Conservation (phyloP, 495 filamentous ascomycete genomes). For the Extremus antarcticus region DNA sequence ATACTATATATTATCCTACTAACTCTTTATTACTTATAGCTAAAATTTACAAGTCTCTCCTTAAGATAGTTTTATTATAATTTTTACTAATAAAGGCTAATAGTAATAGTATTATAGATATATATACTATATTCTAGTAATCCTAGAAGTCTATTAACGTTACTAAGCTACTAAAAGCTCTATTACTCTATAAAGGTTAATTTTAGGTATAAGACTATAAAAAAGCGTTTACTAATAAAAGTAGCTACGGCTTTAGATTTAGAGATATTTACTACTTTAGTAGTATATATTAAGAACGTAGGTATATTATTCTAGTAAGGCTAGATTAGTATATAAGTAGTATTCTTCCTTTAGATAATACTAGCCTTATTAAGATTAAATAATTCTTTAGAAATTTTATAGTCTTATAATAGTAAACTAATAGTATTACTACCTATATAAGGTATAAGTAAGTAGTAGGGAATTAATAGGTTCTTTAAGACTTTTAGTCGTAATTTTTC, state of each 20-base stretch:
- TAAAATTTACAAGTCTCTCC: slow-evolving; percentile 10
- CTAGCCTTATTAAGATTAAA: not conserved
- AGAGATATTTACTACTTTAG: slow-evolving; percentile 54
- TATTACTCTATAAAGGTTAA: slow-evolving; percentile 16
- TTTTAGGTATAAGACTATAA: slow-evolving; percentile 41
- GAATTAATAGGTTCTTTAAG: not conserved
- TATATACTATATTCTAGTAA: slow-evolving; percentile 13
- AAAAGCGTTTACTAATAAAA: slow-evolving; percentile 56
- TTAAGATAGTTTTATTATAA: slow-evolving; percentile 4
- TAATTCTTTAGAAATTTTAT: slow-evolving; percentile 15
- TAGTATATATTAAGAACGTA: slow-evolving; percentile 48
- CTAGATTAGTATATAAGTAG: slow-evolving; percentile 56
- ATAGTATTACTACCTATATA: too few relatives aligned
- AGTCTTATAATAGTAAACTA: not conserved
- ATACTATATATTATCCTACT: slow-evolving; percentile 6
- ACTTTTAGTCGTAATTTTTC: slow-evolving; percentile 5
- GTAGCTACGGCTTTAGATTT: slow-evolving; percentile 37
- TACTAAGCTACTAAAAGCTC: slow-evolving; percentile 7
- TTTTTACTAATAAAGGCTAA: slow-evolving; percentile 14
- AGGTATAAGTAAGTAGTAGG: too few relatives aligned
- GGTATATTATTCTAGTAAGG: slow-evolving; percentile 49
- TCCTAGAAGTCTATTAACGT: slow-evolving; percentile 2
- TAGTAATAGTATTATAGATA: slow-evolving; percentile 17
- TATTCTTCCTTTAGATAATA: slow-evolving; percentile 13
- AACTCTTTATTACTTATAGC: slow-evolving; percentile 1